phyloP scores from a whole-genome alignment of 2,329 filamentous ascomycete species.

The Huntiella savannae region DNA sequence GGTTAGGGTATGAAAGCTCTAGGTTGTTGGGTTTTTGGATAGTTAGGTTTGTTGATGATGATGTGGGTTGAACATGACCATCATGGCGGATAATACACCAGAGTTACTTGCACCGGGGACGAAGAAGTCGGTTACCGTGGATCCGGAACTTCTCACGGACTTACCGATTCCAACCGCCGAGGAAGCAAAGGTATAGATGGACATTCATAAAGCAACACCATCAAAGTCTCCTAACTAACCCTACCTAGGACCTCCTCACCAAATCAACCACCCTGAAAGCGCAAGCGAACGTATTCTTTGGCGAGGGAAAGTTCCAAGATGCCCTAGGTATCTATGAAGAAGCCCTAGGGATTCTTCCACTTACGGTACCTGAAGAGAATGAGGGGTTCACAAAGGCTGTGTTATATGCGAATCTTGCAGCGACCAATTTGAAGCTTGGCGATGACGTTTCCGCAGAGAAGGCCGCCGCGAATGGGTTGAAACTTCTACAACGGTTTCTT shows the following conservation, averaged over 20 bases:
- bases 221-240: not conserved
- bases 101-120: not conserved
- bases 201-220: not conserved
- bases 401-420: constrained; percentile 71
- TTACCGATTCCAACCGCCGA: constrained; percentile 28
- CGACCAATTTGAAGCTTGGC: constrained; percentile 66
- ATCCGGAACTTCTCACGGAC: not conserved
- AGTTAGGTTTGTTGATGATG: too few species aligned
- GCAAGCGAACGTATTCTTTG: constrained; percentile 65
- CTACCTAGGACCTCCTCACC: constrained; percentile 40
- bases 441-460: constrained; percentile 73
- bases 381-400: constrained; percentile 39
- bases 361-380: constrained; percentile 64
- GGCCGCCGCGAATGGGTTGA: constrained; percentile 52
- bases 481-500: constrained; percentile 45
- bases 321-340: constrained; percentile 71
- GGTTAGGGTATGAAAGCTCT: too few species aligned
- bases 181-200: constrained; percentile 32
- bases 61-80: too few species aligned
- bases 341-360: constrained; percentile 59
- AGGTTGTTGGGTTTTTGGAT: too few species aligned
- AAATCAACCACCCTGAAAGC: constrained; percentile 57
- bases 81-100: too few species aligned
- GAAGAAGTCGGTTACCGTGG: not conserved
- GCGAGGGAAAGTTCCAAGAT: constrained; percentile 48